Evolutionary conservation across 768 basidiomycete genomes (phyloP), one percentile per base, ranked within the genome.

Genomic region (Phanerochaete sordida): DNA sequence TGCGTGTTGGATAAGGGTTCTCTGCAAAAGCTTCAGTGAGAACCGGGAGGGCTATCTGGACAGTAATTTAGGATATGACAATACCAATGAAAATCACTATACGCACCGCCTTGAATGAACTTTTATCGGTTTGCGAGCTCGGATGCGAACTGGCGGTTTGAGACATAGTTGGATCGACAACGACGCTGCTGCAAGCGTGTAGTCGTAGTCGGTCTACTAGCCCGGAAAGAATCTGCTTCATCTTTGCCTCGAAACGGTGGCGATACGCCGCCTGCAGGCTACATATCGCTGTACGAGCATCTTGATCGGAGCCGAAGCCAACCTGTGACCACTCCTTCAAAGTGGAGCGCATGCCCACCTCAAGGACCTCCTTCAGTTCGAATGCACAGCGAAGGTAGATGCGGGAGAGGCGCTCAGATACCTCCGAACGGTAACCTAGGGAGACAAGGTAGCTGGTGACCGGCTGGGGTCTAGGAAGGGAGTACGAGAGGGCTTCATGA

Each of bases 1-100:
- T 33, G 1, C 65, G 64, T 3, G 59, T 49, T 0, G 71, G 71
- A 24, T 64, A 68, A 1, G 64, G 49, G 37, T 71, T 66, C 16
- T 28, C 5, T 0, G 31, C 43, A 49, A 70, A 72, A 13, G 66
- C 62, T 15, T 26, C 15, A 26, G 71, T 68, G 13, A 72, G 60
- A 0, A 65, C 1, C 0, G 67, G 65, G 0, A 69, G 33, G 9
- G 61, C 65, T 9, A 43, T 13, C 68, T 69, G 31, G 21, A 47
- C 13, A 35, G n/a, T n/a, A n/a, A n/a, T n/a, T n/a, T n/a, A n/a
- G n/a, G n/a, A n/a, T n/a, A n/a, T n/a, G n/a, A n/a, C n/a, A n/a
- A n/a, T n/a, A n/a, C n/a, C n/a, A n/a, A n/a, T n/a, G n/a, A n/a
- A n/a, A n/a, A n/a, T n/a, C n/a, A n/a, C n/a, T n/a, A n/a, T n/a